Conservation (phyloP, 768 basidiomycete genomes). For the Pleurotus cornucopiae region DNA sequence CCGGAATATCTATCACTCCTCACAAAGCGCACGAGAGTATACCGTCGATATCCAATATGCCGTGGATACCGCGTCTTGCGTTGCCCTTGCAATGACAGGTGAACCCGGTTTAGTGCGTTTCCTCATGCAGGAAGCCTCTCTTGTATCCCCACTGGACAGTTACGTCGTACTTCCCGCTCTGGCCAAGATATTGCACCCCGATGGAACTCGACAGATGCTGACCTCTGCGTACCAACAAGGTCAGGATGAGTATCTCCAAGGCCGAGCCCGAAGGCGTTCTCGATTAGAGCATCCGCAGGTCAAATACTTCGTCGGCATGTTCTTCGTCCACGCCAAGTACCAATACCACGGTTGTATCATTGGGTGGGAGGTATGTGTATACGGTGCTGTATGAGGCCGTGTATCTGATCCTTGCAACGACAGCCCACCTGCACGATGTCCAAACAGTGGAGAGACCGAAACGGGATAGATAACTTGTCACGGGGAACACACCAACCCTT, state of each 20-base stretch:
- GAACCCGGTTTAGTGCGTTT: background rate
- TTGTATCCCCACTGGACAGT: background rate
- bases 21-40: conserved; percentile 6
- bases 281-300: conserved; percentile 20
- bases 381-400: background rate
- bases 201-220: background rate
- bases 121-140: background rate
- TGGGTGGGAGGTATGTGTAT: conserved; percentile 43
- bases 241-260: conserved; percentile 25
- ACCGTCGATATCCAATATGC: background rate
- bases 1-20: conserved; percentile 32
- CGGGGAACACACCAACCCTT: conserved; percentile 46
- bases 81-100: conserved; percentile 3
- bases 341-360: conserved; percentile 40
- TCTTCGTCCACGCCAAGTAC: conserved; percentile 35
- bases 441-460: conserved; percentile 39
- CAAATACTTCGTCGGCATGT: conserved; percentile 46
- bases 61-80: conserved; percentile 5
- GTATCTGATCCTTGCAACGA: background rate
- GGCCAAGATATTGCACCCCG: background rate
- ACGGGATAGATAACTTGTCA: conserved; percentile 35
- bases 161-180: background rate
- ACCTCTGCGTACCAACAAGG: conserved; percentile 22
- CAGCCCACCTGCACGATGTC: conserved; percentile 33
- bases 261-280: conserved; percentile 18